These are phyloP conservation scores for Pseudogymnoascus sp. DNA, from an alignment of 2,329 filamentous ascomycete genomes.

Conservation along the genomic window DNA sequence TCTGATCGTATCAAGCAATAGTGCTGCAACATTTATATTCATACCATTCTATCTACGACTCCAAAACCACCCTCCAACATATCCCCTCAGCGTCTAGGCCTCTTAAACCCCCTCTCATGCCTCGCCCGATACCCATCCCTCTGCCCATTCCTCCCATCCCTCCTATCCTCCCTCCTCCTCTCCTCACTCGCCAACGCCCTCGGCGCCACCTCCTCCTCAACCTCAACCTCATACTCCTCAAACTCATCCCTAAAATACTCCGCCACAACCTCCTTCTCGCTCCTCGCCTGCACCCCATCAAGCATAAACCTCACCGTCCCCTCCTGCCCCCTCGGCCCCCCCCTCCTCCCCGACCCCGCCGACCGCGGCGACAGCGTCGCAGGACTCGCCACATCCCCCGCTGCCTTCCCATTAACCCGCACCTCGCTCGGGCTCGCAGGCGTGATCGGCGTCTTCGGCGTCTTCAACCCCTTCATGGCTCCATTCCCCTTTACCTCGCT, in stretches of 20 bases:
- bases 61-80: background rate
- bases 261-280: conserved; percentile 59
- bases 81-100: background rate
- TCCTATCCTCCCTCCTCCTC: background rate
- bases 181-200: background rate
- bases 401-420: conserved; percentile 23
- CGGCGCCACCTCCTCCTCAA: conserved; percentile 46
- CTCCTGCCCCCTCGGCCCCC: conserved; percentile 38
- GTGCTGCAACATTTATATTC: background rate
- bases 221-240: conserved; percentile 69
- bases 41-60: background rate
- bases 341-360: conserved; percentile 21
- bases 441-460: conserved; percentile 28
- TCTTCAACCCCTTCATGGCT: conserved; percentile 27
- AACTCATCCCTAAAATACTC: conserved; percentile 65
- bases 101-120: background rate
- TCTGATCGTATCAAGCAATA: background rate
- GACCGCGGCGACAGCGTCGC: conserved; percentile 25
- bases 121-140: background rate
- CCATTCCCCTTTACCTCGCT: conserved; percentile 34
- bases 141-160: background rate
- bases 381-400: conserved; percentile 22
- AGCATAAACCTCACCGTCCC: conserved; percentile 87
- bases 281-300: conserved; percentile 63
- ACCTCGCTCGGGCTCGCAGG: conserved; percentile 27